Percentiles rank a stretch among this genome's conserved stretches.
These are phyloP conservation scores for Camellia granthamiana DNA, from an alignment of 148 eudicot species.

Conservation along the genomic window DNA sequence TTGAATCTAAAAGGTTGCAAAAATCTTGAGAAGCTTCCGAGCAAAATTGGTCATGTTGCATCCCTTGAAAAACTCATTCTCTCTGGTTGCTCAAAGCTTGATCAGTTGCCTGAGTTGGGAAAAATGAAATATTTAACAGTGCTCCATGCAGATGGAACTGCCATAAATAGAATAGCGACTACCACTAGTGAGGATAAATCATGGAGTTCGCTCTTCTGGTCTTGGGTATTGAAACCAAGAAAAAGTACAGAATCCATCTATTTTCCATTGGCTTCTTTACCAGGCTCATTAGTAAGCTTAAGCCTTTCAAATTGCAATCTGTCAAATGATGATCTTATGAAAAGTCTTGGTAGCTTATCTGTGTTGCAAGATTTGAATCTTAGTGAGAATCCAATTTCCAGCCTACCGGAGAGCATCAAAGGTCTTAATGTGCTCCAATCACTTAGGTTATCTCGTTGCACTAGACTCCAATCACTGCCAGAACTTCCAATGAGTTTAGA, in stretches of 20 bases:
- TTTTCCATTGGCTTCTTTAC: not conserved
- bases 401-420: conserved; percentile 9
- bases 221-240: not conserved
- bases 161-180: not conserved
- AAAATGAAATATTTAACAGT: not conserved
- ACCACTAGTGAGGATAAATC: not conserved
- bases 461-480: not conserved
- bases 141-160: not conserved
- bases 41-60: not conserved
- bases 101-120: not conserved
- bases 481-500: not conserved
- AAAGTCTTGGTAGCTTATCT: not conserved
- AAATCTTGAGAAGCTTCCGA: conserved; percentile 11
- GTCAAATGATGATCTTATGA: not conserved
- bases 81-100: conserved; percentile 10
- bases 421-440: not conserved
- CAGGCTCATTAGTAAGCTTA: not conserved
- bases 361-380: not conserved
- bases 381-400: not conserved
- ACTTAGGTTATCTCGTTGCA: not conserved
- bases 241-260: not conserved
- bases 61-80: conserved; percentile 10
- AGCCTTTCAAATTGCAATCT: conserved; percentile 5
- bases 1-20: conserved; percentile 16
- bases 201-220: not conserved